A percentile compares a stretch with the other conserved stretches of the same genome.
Evolutionary conservation across 2,329 filamentous ascomycete genomes (phyloP).

Genomic region (Epichloe hybrida): DNA sequence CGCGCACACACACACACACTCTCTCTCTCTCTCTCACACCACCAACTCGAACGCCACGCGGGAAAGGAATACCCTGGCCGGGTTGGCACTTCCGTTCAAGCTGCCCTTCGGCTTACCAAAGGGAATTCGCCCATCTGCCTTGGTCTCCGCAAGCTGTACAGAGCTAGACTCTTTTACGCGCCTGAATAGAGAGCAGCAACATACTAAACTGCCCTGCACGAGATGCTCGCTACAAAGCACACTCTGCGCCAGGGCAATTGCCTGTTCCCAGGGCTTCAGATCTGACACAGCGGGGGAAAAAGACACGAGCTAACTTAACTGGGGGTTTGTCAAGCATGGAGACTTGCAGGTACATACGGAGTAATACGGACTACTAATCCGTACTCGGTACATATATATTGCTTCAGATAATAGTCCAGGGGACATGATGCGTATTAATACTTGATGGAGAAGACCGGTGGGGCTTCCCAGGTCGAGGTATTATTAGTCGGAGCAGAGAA

Average conservation of each 20-base stretch:
- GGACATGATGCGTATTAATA: not conserved
- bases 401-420: constrained; percentile 2
- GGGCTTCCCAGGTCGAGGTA: not conserved
- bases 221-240: not conserved
- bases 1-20: constrained; percentile 1
- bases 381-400: not conserved
- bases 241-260: not conserved
- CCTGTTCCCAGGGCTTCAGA: not conserved
- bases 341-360: not conserved
- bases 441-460: not conserved
- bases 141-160: not conserved
- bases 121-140: not conserved
- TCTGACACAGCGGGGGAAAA: not conserved
- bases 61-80: not conserved
- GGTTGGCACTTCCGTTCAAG: not conserved
- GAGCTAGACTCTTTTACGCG: not conserved
- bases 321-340: not conserved
- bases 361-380: no score
- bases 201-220: not conserved
- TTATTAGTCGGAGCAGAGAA: not conserved
- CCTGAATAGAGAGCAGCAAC: no score
- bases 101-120: not conserved
- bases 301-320: not conserved
- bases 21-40: not conserved
- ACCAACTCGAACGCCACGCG: constrained; percentile 5